phyloP scores from a whole-genome alignment of 73 alveolate species.

The Effrenium voratum region DNA sequence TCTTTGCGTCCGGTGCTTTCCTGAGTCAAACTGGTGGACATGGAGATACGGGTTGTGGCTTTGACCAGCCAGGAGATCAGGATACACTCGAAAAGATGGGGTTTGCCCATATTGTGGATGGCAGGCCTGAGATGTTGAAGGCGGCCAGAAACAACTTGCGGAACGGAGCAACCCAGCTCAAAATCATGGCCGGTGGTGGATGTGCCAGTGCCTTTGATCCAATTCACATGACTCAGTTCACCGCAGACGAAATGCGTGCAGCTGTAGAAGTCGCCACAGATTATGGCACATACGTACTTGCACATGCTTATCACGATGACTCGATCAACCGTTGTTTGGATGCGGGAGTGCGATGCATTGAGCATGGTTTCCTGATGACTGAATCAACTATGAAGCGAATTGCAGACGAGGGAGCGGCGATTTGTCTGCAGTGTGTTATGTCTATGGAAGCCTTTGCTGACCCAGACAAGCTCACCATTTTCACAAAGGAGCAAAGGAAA shows the following conservation, averaged over 20 bases:
- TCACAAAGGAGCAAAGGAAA: slow-evolving; percentile 54
- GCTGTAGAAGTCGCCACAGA: slow-evolving; percentile 86
- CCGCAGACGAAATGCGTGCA: slow-evolving; percentile 87
- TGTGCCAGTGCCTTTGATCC: slow-evolving; percentile 87
- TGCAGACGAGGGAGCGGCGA: slow-evolving; percentile 69
- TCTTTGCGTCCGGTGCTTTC: slow-evolving; percentile 73
- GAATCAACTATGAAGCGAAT: slow-evolving; percentile 87
- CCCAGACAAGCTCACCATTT: slow-evolving; percentile 75
- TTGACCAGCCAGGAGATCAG: slow-evolving; percentile 65
- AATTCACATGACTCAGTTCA: slow-evolving; percentile 55
- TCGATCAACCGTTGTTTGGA: slow-evolving; percentile 66
- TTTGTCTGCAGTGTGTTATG: slow-evolving; percentile 66
- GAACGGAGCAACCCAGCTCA: slow-evolving; percentile 65
- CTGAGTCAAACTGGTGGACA: slow-evolving; percentile 89
- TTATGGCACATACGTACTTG: slow-evolving; percentile 69
- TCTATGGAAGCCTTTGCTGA: slow-evolving; percentile 88
- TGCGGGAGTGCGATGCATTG: slow-evolving; percentile 89
- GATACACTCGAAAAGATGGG: slow-evolving; percentile 28
- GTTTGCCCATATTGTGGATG: slow-evolving; percentile 63
- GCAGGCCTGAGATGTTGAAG: slow-evolving; percentile 53
- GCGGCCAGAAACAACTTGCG: slow-evolving; percentile 65
- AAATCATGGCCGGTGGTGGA: slow-evolving; percentile 91
- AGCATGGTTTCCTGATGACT: slow-evolving; percentile 92
- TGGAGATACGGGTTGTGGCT: slow-evolving; percentile 78
- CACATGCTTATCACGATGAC: slow-evolving; percentile 85